Evolutionary conservation across 73 alveolate genomes (phyloP).

Genomic region (Paramecium sexaurelia): DNA sequence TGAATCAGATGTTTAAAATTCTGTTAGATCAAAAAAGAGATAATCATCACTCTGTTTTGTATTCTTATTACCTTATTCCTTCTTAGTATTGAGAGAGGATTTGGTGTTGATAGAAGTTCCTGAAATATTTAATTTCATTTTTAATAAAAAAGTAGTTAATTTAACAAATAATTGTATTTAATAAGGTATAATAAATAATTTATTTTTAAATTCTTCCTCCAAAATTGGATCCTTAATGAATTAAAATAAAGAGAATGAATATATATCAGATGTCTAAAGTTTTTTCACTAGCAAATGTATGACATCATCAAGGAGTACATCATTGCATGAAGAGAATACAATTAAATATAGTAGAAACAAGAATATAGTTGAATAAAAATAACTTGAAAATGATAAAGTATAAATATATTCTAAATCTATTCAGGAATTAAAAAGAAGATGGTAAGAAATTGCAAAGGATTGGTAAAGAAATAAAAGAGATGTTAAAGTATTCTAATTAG

Average conservation of each 20-base stretch:
- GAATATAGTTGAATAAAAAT: not conserved
- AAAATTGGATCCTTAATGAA: not conserved
- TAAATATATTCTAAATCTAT: not conserved
- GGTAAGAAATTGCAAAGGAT: not conserved
- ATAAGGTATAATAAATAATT: not conserved
- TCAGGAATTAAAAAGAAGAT: not conserved
- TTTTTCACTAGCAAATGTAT: not conserved
- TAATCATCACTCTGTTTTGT: not conserved
- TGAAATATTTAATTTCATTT: constrained; percentile 29
- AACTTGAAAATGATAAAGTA: not conserved
- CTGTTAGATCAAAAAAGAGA: constrained; percentile 38
- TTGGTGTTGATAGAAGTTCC: not conserved
- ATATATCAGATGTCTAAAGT: not conserved
- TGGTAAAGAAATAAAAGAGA: constrained; percentile 30
- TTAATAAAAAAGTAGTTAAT: constrained; percentile 8
- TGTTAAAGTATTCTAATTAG: constrained; percentile 2
- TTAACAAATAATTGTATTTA: not conserved
- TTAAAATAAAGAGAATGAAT: not conserved
- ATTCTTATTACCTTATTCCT: not conserved
- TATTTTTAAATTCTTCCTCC: not conserved
- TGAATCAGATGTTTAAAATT: not conserved
- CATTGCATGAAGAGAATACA: not conserved
- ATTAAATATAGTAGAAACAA: not conserved
- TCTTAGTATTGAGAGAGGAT: not conserved
- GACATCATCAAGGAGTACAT: not conserved